Evolutionary conservation across 768 basidiomycete genomes (phyloP).

Genomic region (Boletus edulis): DNA sequence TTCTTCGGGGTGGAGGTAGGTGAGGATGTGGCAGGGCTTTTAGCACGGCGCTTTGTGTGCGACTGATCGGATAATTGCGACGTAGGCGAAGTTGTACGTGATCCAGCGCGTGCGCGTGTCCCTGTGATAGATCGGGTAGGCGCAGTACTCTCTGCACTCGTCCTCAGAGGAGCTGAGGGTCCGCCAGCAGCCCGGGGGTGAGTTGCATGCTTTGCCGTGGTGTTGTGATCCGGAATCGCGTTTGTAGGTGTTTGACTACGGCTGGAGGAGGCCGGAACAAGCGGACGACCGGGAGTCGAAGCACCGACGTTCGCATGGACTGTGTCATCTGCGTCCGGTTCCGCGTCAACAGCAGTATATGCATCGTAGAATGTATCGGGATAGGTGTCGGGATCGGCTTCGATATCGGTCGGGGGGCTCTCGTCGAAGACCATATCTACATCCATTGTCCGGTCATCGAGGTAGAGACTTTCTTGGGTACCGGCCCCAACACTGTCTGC

Average conservation of each 20-base stretch:
- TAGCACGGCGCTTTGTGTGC: constrained; percentile 44
- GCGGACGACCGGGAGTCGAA: constrained; percentile 19
- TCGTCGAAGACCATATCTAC: constrained; percentile 70
- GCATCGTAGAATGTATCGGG: constrained; percentile 43
- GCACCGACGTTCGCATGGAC: constrained; percentile 15
- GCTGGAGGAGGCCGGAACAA: constrained; percentile 23
- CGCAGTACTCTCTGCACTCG: constrained; percentile 40
- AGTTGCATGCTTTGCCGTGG: constrained; percentile 42
- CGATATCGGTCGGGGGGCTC: constrained; percentile 70
- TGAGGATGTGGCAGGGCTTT: constrained; percentile 45
- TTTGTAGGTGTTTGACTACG: constrained; percentile 46
- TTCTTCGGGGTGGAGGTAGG: constrained; percentile 40
- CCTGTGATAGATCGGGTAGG: constrained; percentile 35
- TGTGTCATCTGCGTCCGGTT: constrained; percentile 18
- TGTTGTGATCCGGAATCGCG: constrained; percentile 33
- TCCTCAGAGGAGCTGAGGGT: constrained; percentile 38
- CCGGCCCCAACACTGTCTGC: constrained; percentile 65
- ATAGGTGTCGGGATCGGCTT: constrained; percentile 46
- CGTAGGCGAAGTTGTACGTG: constrained; percentile 31
- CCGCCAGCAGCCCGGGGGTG: constrained; percentile 43
- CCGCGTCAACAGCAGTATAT: constrained; percentile 19
- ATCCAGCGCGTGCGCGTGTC: constrained; percentile 14
- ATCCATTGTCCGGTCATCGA: constrained; percentile 52
- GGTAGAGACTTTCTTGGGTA: constrained; percentile 59
- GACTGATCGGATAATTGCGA: constrained; percentile 29